Base-by-base conservation (phyloP, 495 filamentous ascomycete species). In the Aspergillus bridgeri region DNA sequence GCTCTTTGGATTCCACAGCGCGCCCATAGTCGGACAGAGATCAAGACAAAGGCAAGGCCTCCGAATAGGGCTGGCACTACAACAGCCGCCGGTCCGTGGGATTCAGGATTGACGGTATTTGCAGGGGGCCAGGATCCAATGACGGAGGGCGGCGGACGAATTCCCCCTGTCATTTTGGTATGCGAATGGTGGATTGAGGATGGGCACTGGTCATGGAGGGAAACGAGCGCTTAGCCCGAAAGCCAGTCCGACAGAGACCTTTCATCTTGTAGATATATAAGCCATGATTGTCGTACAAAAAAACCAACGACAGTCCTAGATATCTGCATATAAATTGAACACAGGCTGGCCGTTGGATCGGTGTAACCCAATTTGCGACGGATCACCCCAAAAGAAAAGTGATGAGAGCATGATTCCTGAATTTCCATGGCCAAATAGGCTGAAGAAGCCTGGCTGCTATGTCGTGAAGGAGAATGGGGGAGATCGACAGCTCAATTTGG, bases 41-140 rank as follows among this genome's bases (percentile, higher is more conserved):
- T 46, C 7, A 45, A 38, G 17, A 54, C 27, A 6, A 59, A 20
- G 1, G 57, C 57, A 27, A 59, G 25, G 2, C 43, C 27, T 2
- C 50, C 57, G 9, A 59, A 48, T 1, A 59, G 20, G n/a, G 44
- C 50, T 11, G 44, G 19, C 5, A 59, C 13, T 13, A 59, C 38
- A 17, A 49, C 21, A 17, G 44, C 42, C 2, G 25, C 25, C 9
- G 43, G 51, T 17, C 57, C 25, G 42, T 59, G 57, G 15, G 50
- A 53, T 24, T 59, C 57, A 8, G 50, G 50, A 29, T 59, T 45
- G 57, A 33, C 42, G 19, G 48, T 58, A 19, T 53, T 58, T 17
- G 49, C 42, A 1, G 56, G 15, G 3, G 56, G 57, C 57, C 57
- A 59, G 11, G 50, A 59, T 21, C 22, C 50, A n/a, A 59, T 43